phyloP scores from a whole-genome alignment of 495 filamentous ascomycete genomes.

The Trichodelitschia bisporula region DNA sequence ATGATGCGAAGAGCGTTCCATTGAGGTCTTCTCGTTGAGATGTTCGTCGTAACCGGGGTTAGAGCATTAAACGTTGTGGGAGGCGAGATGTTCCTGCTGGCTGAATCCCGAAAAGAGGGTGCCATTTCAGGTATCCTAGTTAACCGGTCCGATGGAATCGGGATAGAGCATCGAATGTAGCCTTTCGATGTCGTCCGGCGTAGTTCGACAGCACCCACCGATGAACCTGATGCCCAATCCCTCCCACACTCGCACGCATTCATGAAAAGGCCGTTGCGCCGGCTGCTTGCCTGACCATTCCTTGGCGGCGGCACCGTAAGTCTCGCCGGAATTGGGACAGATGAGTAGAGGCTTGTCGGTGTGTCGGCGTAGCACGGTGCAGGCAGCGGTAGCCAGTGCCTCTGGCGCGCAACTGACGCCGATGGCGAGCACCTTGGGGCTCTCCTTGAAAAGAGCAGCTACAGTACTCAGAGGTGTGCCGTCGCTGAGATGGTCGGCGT shows the following conservation, averaged over 20 bases:
- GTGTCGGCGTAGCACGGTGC: slow-evolving; percentile 3
- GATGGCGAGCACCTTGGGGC: slow-evolving; percentile 9
- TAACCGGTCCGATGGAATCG: too few species aligned
- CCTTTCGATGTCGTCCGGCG: not conserved
- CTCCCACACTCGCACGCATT: slow-evolving; percentile 3
- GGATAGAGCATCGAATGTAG: too few species aligned
- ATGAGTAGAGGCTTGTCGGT: slow-evolving; percentile 8
- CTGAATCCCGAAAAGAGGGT: too few species aligned
- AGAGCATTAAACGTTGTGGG: too few species aligned
- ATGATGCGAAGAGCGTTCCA: too few species aligned
- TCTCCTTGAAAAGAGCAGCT: slow-evolving; percentile 1
- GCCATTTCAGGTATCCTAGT: too few species aligned
- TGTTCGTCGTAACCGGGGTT: too few species aligned
- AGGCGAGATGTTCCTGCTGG: too few species aligned
- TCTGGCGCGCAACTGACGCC: slow-evolving; percentile 13
- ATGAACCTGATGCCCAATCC: slow-evolving; percentile 3
- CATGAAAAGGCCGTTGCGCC: not conserved
- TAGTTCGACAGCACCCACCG: slow-evolving; percentile 2
- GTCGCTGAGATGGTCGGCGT: slow-evolving; percentile 9
- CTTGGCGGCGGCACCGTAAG: slow-evolving; percentile 9
- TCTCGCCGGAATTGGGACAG: slow-evolving; percentile 17
- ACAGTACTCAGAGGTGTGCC: slow-evolving; percentile 6
- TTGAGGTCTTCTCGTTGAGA: too few species aligned
- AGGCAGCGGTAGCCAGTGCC: slow-evolving; percentile 4
- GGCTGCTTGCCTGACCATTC: slow-evolving; percentile 4